Conservation (phyloP, 192 early-diverging fungal species). For the Umbelopsis sp. region DNA sequence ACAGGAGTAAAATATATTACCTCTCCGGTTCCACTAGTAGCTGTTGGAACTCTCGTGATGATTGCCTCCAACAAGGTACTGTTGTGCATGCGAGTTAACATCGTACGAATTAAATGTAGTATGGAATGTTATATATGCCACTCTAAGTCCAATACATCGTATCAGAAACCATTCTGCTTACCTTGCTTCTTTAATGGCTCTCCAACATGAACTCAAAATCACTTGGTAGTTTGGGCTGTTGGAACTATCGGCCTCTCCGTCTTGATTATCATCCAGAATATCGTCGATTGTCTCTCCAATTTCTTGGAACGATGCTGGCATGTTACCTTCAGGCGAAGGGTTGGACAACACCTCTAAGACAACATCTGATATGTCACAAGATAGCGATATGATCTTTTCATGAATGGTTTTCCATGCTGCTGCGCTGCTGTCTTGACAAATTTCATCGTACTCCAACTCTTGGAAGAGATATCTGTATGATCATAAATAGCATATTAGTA, state of each 20-base stretch:
- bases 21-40: slow-evolving; percentile 20
- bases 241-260: slow-evolving; percentile 36
- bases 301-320: slow-evolving; percentile 78
- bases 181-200: slow-evolving; percentile 88
- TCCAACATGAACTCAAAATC: slow-evolving; percentile 89
- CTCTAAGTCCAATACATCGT: not conserved
- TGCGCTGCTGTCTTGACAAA: slow-evolving; percentile 42
- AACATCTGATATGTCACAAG: slow-evolving; percentile 55
- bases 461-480: slow-evolving; percentile 60
- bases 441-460: slow-evolving; percentile 58
- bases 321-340: slow-evolving; percentile 87
- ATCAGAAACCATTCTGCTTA: not conserved
- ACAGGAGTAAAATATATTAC: not conserved
- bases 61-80: slow-evolving; percentile 52
- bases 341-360: slow-evolving; percentile 74
- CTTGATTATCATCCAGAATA: slow-evolving; percentile 43
- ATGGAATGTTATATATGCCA: not conserved
- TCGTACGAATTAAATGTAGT: too few relatives aligned
- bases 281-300: slow-evolving; percentile 60
- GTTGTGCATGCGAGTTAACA: slow-evolving; percentile 3
- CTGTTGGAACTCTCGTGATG: slow-evolving; percentile 45
- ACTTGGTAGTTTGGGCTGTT: slow-evolving; percentile 77
- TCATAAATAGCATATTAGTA: too few relatives aligned
- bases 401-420: slow-evolving; percentile 56
- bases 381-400: slow-evolving; percentile 44